Evolutionary conservation across 306 rosid species (phyloP).

Genomic region (Vicia sativa): DNA sequence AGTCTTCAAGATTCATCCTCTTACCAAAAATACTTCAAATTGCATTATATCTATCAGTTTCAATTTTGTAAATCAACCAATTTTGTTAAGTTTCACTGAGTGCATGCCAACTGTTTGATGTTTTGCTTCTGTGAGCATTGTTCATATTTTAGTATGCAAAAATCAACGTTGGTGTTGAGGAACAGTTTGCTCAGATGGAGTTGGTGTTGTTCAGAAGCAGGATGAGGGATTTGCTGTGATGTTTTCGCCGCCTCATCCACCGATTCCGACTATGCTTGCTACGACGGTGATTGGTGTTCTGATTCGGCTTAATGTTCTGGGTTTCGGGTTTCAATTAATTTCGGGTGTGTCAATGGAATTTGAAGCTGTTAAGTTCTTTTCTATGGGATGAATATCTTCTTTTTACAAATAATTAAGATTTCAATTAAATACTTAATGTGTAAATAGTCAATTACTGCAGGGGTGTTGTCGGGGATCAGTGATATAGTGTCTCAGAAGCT

Average conservation of each 20-base stretch:
- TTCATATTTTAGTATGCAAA: no score
- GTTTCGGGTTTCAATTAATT: no score
- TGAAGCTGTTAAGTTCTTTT: no score
- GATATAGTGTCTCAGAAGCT: slow-evolving; percentile 92
- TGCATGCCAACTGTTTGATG: no score
- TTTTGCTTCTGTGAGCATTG: no score
- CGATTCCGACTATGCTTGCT: slow-evolving; percentile 48
- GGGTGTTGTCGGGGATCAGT: slow-evolving; percentile 74
- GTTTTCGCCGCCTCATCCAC: slow-evolving; percentile 73
- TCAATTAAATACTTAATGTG: no score
- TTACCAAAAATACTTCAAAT: background rate
- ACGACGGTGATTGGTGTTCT: slow-evolving; percentile 46
- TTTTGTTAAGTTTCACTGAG: no score
- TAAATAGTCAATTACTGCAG: slow-evolving; percentile 77
- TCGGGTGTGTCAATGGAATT: no score
- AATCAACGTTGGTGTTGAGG: slow-evolving; percentile 62
- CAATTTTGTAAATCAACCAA: background rate
- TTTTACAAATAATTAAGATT: no score
- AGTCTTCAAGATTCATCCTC: no score
- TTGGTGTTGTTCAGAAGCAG: slow-evolving; percentile 57
- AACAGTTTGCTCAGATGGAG: slow-evolving; percentile 81
- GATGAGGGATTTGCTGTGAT: slow-evolving; percentile 63
- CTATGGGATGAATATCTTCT: no score
- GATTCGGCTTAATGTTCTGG: slow-evolving; percentile 30
- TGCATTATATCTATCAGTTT: background rate